Conservation (phyloP, 495 filamentous ascomycete species). For the Sordaria brevicollis region DNA sequence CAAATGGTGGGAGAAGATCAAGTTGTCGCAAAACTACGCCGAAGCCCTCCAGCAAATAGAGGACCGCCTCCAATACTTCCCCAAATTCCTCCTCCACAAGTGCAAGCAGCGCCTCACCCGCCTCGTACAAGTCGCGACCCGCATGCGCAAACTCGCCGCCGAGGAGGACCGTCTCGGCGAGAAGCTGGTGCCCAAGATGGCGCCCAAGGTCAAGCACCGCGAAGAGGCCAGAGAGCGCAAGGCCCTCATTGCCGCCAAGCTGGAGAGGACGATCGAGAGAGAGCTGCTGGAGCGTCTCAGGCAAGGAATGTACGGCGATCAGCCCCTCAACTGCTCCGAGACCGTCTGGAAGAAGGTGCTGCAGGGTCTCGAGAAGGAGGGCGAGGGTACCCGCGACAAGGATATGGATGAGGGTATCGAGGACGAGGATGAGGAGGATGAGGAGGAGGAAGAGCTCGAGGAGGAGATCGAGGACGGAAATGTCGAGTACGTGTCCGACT, state of each 20-base stretch:
- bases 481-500: conserved; percentile 73
- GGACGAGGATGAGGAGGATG: conserved; percentile 66
- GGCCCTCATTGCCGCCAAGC: conserved; percentile 85
- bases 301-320: conserved; percentile 89
- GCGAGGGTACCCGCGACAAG: conserved; percentile 75
- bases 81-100: conserved; percentile 90
- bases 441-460: conserved; percentile 53
- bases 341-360: conserved; percentile 96
- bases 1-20: conserved; percentile 92
- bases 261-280: conserved; percentile 91
- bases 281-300: conserved; percentile 86
- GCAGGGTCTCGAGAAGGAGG: conserved; percentile 73
- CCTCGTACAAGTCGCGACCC: conserved; percentile 84
- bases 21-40: conserved; percentile 80
- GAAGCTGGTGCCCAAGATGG: conserved; percentile 76
- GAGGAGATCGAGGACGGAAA: conserved; percentile 62
- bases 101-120: conserved; percentile 96
- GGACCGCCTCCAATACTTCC: conserved; percentile 84
- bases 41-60: conserved; percentile 80
- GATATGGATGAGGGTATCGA: conserved; percentile 79
- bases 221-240: conserved; percentile 91
- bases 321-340: conserved; percentile 88
- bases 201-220: conserved; percentile 80
- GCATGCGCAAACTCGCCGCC: conserved; percentile 69
- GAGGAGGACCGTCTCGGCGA: conserved; percentile 91